Conservation (phyloP, 345 rosid genomes). For the Salix caprea region DNA sequence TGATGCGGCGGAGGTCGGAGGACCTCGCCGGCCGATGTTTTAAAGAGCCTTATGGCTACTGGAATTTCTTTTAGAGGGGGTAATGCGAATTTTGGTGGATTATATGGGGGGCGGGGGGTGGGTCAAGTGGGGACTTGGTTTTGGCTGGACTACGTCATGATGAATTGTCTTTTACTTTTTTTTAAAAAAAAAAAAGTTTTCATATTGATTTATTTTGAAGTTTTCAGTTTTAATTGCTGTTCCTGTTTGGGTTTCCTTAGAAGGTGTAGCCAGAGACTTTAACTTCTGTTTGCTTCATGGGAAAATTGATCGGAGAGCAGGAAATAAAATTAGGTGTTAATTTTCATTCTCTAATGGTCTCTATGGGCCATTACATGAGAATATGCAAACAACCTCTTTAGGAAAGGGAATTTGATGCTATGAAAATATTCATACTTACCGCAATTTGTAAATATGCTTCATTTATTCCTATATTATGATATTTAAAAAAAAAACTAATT, state of each 20-base stretch:
- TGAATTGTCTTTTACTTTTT: constrained; percentile 16
- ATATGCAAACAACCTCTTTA: neutral
- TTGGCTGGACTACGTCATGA: constrained; percentile 13
- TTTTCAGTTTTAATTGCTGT: neutral
- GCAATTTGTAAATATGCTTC: neutral
- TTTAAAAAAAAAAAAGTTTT: neutral
- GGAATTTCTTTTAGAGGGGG: neutral
- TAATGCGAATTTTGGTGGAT: neutral
- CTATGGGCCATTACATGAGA: neutral
- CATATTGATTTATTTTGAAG: neutral
- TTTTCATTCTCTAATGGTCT: neutral
- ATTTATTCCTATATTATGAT: neutral
- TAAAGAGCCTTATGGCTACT: constrained; percentile 17
- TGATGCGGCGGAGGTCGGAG: constrained; percentile 27
- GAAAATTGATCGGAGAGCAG: neutral
- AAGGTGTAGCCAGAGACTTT: neutral
- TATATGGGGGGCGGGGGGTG: constrained; percentile 15
- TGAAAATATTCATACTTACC: neutral
- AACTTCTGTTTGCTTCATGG: neutral
- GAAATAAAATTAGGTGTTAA: neutral
- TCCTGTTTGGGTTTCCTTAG: neutral
- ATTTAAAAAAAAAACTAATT: neutral
- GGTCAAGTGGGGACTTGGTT: constrained; percentile 1
- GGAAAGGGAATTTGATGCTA: too few species aligned
- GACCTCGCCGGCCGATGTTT: constrained; percentile 21